Conservation (phyloP, 2,329 filamentous ascomycete genomes). For the Pseudopithomyces chartarum region DNA sequence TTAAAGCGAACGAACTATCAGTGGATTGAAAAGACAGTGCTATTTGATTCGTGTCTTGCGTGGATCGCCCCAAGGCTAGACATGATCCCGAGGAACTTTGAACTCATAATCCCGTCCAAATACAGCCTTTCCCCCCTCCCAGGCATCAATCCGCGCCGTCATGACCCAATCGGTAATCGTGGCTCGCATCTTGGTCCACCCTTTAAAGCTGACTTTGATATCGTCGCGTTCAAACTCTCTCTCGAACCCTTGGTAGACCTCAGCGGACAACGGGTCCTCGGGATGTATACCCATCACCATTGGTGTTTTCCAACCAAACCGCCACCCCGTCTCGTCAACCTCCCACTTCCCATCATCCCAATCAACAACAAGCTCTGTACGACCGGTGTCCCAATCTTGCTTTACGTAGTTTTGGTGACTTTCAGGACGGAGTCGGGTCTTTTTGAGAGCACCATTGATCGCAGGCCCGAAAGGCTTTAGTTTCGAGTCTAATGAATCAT, state of each 20-base stretch:
- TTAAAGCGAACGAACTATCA: no score
- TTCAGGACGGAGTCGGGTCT: conserved; percentile 3
- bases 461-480: conserved; percentile 2
- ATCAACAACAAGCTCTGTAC: conserved; percentile 5
- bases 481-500: neutral
- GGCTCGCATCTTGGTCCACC: conserved; percentile 1
- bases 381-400: conserved; percentile 6
- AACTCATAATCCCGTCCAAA: conserved; percentile 8
- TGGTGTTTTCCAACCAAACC: conserved; percentile 2
- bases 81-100: conserved; percentile 5
- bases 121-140: conserved; percentile 4
- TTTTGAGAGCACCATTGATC: conserved; percentile 4
- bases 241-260: conserved; percentile 2
- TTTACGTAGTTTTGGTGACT: conserved; percentile 4
- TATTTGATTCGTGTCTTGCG: no score
- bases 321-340: conserved; percentile 4
- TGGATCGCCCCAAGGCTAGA: neutral
- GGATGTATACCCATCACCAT: conserved; percentile 1
- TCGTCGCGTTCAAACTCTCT: conserved; percentile 6
- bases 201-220: neutral
- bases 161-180: conserved; percentile 2
- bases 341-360: conserved; percentile 7
- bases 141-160: conserved; percentile 5
- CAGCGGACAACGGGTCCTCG: conserved; percentile 1
- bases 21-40: no score